Base-by-base conservation (phyloP, 2,329 filamentous ascomycete genomes). In the Pseudogymnoascus sp. region DNA sequence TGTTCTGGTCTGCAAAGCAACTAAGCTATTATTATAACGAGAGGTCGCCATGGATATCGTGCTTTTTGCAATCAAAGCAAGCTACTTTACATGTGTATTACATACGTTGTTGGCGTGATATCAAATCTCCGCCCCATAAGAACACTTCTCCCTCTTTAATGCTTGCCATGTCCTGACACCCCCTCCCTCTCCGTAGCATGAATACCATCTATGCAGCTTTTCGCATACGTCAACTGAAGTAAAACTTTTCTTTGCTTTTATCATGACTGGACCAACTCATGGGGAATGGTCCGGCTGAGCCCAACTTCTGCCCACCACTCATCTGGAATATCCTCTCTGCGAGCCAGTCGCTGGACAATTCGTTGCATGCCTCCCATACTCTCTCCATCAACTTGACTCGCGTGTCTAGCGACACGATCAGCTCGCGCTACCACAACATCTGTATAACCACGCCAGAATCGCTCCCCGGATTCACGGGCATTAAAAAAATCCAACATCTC, bases 261-360 rank as follows among this genome's bases (percentile, higher is more conserved):
- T 50, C 25, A 50, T 50, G 43, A 50, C n/a, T 30, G 43, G 25
- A 50, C 43, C n/a, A 50, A 25, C 60, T 77, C 76, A 36, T 72
- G 75, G 15, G 75, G 73, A 60, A 84, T 73, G 12, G 79, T 86
- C 64, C 85, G 82, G 68, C 79, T 85, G 65, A 90, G 78, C 41
- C 87, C 87, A 62, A 81, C 86, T 68, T 83, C 81, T 62, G 83
- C 83, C 90, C 90, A 95, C 85, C 88, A 92, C 65, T 90, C 86
- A 64, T 94, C 89, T 0, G 89, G 88, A 60, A 94, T 87, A 67
- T 92, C 88, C 69, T 90, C 82, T 22, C 89, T 78, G 15, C 82
- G 80, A 35, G 86, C 84, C 60, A 95, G 78, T 43, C 84, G 81
- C 66, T 87, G 84, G 36, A 94, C 79, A 53, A 95, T 87, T 58